Percentiles rank a stretch among this genome's conserved stretches.
These are phyloP conservation scores for Xylariales sp. DNA, from an alignment of 2,329 filamentous ascomycete species.

Conservation along the genomic window DNA sequence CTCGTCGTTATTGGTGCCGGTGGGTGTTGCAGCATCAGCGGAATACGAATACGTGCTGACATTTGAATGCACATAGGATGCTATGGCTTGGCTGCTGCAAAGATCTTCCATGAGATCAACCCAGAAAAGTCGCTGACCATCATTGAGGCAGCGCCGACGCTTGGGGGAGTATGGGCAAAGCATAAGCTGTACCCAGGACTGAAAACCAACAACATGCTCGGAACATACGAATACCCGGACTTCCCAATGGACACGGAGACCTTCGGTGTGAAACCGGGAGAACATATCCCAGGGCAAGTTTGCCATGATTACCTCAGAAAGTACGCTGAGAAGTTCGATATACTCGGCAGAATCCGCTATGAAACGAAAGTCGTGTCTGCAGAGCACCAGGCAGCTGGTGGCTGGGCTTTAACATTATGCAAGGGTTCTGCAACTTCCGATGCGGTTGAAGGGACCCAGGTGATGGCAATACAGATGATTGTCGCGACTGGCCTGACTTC, in stretches of 20 bases:
- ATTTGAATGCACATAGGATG: not conserved
- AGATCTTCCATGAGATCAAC: slow-evolving; percentile 55
- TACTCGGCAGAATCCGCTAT: slow-evolving; percentile 44
- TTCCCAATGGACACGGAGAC: slow-evolving; percentile 61
- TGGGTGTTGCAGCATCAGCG: slow-evolving; percentile 35
- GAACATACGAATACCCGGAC: slow-evolving; percentile 69
- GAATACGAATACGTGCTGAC: no score
- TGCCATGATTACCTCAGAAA: slow-evolving; percentile 53
- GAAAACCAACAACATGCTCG: slow-evolving; percentile 69
- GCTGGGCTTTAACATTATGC: slow-evolving; percentile 23
- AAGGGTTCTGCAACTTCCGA: not conserved
- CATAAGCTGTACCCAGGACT: slow-evolving; percentile 64
- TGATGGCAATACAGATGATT: slow-evolving; percentile 45
- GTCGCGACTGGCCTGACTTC: slow-evolving; percentile 59
- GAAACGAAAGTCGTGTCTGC: slow-evolving; percentile 45
- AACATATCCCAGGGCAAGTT: slow-evolving; percentile 55
- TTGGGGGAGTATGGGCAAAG: slow-evolving; percentile 68
- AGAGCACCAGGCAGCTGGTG: slow-evolving; percentile 40
- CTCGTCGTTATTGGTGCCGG: slow-evolving; percentile 50
- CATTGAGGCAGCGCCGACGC: slow-evolving; percentile 50
- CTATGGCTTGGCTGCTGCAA: slow-evolving; percentile 55
- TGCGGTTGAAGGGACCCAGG: slow-evolving; percentile 16
- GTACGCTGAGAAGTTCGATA: slow-evolving; percentile 48
- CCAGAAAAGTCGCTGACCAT: slow-evolving; percentile 52
- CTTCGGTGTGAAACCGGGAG: slow-evolving; percentile 39